phyloP scores from a whole-genome alignment of 2,329 filamentous ascomycete species.

The Cryoendolithus antarcticus region DNA sequence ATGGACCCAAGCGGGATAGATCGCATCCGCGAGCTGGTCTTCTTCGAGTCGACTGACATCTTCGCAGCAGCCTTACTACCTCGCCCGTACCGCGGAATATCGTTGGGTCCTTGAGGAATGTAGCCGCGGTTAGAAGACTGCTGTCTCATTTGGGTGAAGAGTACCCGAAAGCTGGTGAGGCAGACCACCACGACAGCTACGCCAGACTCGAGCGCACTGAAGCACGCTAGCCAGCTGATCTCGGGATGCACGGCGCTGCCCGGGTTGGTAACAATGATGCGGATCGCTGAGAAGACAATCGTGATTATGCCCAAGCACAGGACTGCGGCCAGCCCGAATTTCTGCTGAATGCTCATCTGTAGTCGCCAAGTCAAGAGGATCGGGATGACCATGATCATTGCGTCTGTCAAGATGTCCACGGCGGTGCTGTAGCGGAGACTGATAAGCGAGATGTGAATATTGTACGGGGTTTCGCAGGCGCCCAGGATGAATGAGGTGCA shows the following conservation, averaged over 20 bases:
- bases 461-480: conserved; percentile 4
- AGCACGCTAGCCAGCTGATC: conserved; percentile 9
- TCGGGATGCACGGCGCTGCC: conserved; percentile 6
- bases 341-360: conserved; percentile 3
- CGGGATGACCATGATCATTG: conserved; percentile 5
- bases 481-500: conserved; percentile 9
- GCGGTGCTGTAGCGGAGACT: conserved; percentile 4
- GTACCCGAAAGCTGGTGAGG: conserved; percentile 8
- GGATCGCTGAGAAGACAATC: conserved; percentile 8
- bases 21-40: no score
- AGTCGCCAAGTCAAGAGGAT: conserved; percentile 2
- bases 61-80: no score
- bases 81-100: no score
- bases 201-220: conserved; percentile 8
- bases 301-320: conserved; percentile 14
- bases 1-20: no score
- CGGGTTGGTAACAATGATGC: conserved; percentile 8
- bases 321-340: conserved; percentile 10
- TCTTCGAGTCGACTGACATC: no score
- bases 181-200: conserved; percentile 8
- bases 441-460: conserved; percentile 2
- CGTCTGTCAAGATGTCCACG: conserved; percentile 3
- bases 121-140: no score
- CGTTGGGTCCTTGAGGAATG: no score
- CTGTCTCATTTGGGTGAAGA: conserved; percentile 2